A percentile compares a stretch with the other conserved stretches of the same genome.
Conservation (phyloP, 345 rosid genomes). For the Bretschneidera sinensis region DNA sequence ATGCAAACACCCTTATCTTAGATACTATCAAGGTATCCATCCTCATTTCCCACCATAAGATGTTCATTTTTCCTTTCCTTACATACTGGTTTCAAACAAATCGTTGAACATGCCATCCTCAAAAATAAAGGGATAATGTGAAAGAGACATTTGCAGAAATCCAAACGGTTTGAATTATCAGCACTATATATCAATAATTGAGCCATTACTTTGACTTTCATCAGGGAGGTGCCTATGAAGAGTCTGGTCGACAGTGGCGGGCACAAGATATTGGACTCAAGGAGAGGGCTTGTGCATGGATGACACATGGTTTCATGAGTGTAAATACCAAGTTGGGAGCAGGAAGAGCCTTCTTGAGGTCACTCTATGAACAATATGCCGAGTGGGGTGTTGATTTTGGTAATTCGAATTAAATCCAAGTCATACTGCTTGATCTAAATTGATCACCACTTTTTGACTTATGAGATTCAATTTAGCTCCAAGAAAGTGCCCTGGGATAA, state of each 20-base stretch:
- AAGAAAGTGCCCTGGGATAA: not conserved
- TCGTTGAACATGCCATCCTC: not conserved
- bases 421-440: not conserved
- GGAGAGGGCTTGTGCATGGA: slow-evolving; percentile 92
- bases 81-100: not conserved
- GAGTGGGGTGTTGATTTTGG: slow-evolving; percentile 97
- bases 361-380: slow-evolving; percentile 75
- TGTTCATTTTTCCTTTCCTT: not conserved
- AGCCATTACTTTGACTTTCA: slow-evolving; percentile 16
- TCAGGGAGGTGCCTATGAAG: slow-evolving; percentile 62
- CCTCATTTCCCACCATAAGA: not conserved
- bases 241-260: slow-evolving; percentile 57
- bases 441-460: not conserved
- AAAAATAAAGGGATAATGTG: not conserved
- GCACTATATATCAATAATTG: not conserved
- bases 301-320: slow-evolving; percentile 89
- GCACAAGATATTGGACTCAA: slow-evolving; percentile 74
- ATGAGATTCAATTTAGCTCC: no score
- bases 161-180: not conserved
- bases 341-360: slow-evolving; percentile 82
- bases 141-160: not conserved
- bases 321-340: slow-evolving; percentile 66
- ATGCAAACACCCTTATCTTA: slow-evolving; percentile 70
- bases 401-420: slow-evolving; percentile 23
- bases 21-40: slow-evolving; percentile 49